Evolutionary conservation across 2,329 filamentous ascomycete genomes (phyloP).

Genomic region (Xylariaceae sp.): DNA sequence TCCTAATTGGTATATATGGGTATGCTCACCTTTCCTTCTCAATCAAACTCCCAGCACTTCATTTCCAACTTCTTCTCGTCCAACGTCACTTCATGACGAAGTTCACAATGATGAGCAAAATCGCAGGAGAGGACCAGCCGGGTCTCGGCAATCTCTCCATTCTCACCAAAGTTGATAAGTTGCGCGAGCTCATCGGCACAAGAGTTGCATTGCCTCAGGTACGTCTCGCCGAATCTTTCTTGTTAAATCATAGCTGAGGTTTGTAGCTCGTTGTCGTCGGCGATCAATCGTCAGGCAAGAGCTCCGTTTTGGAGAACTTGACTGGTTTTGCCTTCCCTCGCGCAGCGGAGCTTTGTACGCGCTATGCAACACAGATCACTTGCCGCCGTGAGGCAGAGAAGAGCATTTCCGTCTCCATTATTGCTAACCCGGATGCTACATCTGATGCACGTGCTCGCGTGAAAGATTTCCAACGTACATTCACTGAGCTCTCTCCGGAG

Average conservation of each 20-base stretch:
- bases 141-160: slow-evolving; percentile 42
- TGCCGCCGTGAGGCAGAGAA: slow-evolving; percentile 46
- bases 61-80: not conserved
- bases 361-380: slow-evolving; percentile 57
- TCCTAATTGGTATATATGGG: too few species aligned
- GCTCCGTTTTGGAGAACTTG: slow-evolving; percentile 76
- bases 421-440: slow-evolving; percentile 38
- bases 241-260: slow-evolving; percentile 49
- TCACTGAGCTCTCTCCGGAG: slow-evolving; percentile 35
- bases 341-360: slow-evolving; percentile 53
- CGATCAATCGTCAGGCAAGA: slow-evolving; percentile 86
- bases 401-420: slow-evolving; percentile 53
- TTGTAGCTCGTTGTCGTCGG: slow-evolving; percentile 77
- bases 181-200: slow-evolving; percentile 50
- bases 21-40: too few species aligned
- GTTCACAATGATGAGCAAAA: not conserved
- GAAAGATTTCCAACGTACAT: slow-evolving; percentile 39
- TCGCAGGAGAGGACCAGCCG: not conserved
- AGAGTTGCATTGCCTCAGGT: slow-evolving; percentile 44
- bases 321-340: slow-evolving; percentile 58
- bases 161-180: slow-evolving; percentile 48
- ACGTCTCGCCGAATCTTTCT: slow-evolving; percentile 22
- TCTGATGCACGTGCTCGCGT: slow-evolving; percentile 33
- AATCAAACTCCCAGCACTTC: not conserved
- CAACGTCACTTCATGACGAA: not conserved